Evolutionary conservation across 2,329 filamentous ascomycete genomes (phyloP).

Genomic region (Claviceps maximensis): DNA sequence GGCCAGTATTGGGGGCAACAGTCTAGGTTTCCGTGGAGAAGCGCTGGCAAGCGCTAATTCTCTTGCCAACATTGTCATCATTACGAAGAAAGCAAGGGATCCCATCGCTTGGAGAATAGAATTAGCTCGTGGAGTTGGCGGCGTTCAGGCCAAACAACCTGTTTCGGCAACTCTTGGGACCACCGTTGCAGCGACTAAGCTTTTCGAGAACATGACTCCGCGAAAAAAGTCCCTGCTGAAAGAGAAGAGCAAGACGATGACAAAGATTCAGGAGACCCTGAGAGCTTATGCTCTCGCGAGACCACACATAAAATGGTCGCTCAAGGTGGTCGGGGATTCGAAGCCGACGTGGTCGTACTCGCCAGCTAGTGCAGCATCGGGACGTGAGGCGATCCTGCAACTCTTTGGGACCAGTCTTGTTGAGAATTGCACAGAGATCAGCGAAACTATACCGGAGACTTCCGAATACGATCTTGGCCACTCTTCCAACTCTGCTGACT

Average conservation of each 20-base stretch:
- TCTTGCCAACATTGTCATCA: slow-evolving; percentile 46
- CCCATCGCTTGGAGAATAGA: slow-evolving; percentile 39
- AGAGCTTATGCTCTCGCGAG: slow-evolving; percentile 53
- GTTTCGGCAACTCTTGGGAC: slow-evolving; percentile 52
- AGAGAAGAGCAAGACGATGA: slow-evolving; percentile 41
- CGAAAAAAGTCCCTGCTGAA: slow-evolving; percentile 45
- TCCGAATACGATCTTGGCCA: not conserved
- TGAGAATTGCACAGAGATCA: slow-evolving; percentile 36
- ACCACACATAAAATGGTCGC: slow-evolving; percentile 44
- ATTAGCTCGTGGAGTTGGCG: slow-evolving; percentile 23
- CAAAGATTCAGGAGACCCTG: slow-evolving; percentile 46
- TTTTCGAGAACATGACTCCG: slow-evolving; percentile 51
- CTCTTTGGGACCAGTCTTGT: slow-evolving; percentile 45
- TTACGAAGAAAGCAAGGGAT: slow-evolving; percentile 50
- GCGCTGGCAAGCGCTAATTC: slow-evolving; percentile 54
- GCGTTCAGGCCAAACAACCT: slow-evolving; percentile 17
- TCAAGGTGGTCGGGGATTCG: slow-evolving; percentile 45
- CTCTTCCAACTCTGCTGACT: not conserved
- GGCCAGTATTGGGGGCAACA: slow-evolving; percentile 37
- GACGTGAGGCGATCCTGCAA: slow-evolving; percentile 48
- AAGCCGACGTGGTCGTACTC: slow-evolving; percentile 47
- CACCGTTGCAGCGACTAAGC: slow-evolving; percentile 44
- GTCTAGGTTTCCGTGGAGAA: slow-evolving; percentile 65
- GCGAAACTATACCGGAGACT: slow-evolving; percentile 5
- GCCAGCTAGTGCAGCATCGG: slow-evolving; percentile 33